phyloP scores from a whole-genome alignment of 441 rosid species.

The Hura crepitans region DNA sequence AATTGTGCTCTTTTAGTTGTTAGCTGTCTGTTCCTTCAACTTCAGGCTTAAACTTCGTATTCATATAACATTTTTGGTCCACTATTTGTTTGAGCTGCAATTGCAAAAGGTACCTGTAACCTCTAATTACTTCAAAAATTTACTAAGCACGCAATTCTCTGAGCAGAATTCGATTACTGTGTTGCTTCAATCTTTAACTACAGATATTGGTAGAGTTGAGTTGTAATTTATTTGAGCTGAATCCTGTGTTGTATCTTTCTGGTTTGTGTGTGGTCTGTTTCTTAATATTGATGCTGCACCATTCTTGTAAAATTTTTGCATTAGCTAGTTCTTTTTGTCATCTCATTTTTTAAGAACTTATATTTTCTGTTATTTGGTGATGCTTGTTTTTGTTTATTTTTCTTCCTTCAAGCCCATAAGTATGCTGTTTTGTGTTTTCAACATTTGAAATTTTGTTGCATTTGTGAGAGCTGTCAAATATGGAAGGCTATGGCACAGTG shows the following conservation, averaged over 20 bases:
- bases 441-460: constrained; percentile 42
- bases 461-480: constrained; percentile 97
- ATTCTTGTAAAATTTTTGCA: neutral
- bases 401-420: constrained; percentile 1
- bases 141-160: too few relatives aligned
- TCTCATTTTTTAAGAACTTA: neutral
- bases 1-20: too few relatives aligned
- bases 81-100: too few relatives aligned
- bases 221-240: too few relatives aligned
- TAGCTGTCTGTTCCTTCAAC: too few relatives aligned
- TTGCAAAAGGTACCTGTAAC: too few relatives aligned
- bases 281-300: neutral
- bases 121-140: too few relatives aligned
- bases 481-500: constrained; percentile 97
- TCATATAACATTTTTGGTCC: constrained; percentile 14
- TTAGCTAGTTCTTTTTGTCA: neutral
- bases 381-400: neutral
- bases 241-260: neutral
- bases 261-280: neutral
- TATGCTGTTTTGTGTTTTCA: constrained; percentile 12
- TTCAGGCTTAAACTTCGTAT: too few relatives aligned
- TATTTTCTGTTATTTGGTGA: neutral
- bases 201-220: too few relatives aligned
- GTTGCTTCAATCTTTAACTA: too few relatives aligned
- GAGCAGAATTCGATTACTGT: too few relatives aligned